phyloP scores from a whole-genome alignment of 2,329 filamentous ascomycete species.

The Diaporthe sp. region DNA sequence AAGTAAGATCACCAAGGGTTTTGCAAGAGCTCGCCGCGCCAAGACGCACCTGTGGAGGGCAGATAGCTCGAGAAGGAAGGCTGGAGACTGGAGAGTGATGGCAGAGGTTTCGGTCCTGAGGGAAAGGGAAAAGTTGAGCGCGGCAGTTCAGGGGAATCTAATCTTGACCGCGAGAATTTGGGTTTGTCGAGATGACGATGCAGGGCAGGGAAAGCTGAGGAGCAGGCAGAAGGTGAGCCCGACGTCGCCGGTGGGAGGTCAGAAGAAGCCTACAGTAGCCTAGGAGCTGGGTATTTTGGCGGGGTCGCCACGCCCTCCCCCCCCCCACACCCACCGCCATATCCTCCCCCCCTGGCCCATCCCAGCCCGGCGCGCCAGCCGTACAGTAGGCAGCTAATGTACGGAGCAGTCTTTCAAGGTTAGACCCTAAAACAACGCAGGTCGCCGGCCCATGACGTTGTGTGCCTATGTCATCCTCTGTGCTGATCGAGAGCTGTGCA shows the following conservation, averaged over 20 bases:
- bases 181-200: slow-evolving; percentile 1
- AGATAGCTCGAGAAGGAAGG: background rate
- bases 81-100: background rate
- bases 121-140: background rate
- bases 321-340: background rate
- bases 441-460: slow-evolving; percentile 32
- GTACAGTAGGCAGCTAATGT: background rate
- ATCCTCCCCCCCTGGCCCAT: background rate
- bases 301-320: slow-evolving; percentile 22
- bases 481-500: background rate
- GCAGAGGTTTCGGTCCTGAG: background rate
- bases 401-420: background rate
- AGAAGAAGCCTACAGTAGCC: slow-evolving; percentile 19
- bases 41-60: slow-evolving; percentile 1
- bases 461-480: slow-evolving; percentile 26
- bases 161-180: background rate
- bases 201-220: slow-evolving; percentile 9
- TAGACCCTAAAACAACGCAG: background rate
- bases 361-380: background rate
- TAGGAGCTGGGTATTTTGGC: slow-evolving; percentile 26
- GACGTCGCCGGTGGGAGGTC: slow-evolving; percentile 24
- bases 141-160: background rate
- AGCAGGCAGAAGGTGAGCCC: slow-evolving; percentile 13
- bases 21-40: slow-evolving; percentile 1
- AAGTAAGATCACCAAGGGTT: background rate